A percentile compares a stretch with the other conserved stretches of the same genome.
phyloP scores from a whole-genome alignment of 306 rosid species.

The Pterocarpus santalinus region DNA sequence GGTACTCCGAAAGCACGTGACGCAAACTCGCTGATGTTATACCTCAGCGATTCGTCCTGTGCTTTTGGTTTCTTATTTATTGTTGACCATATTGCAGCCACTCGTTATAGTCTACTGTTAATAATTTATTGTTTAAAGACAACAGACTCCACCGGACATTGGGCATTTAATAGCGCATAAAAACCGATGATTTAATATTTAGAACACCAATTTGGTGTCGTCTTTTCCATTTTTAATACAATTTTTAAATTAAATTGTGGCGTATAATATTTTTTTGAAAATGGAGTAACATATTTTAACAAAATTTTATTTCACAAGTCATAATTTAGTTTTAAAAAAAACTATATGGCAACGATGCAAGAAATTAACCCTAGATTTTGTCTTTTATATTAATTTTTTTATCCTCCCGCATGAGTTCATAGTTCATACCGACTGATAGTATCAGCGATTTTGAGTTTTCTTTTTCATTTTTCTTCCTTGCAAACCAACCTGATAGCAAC shows the following conservation, averaged over 20 bases:
- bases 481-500: neutral
- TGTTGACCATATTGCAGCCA: slow-evolving; percentile 3
- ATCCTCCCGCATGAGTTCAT: neutral
- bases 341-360: neutral
- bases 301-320: neutral
- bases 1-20: neutral
- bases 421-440: neutral
- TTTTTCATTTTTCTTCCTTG: neutral
- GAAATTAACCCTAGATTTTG: neutral
- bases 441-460: neutral
- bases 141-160: neutral
- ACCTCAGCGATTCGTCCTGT: neutral
- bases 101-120: slow-evolving; percentile 1
- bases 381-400: no score
- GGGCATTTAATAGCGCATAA: no score
- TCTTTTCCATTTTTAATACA: neutral
- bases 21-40: neutral
- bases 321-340: neutral
- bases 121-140: neutral
- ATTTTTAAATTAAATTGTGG: no score
- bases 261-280: no score
- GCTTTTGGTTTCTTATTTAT: neutral
- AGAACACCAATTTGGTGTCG: no score
- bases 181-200: no score
- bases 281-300: neutral